Evolutionary conservation across 345 rosid genomes (phyloP).

Genomic region (Citrus inodora): DNA sequence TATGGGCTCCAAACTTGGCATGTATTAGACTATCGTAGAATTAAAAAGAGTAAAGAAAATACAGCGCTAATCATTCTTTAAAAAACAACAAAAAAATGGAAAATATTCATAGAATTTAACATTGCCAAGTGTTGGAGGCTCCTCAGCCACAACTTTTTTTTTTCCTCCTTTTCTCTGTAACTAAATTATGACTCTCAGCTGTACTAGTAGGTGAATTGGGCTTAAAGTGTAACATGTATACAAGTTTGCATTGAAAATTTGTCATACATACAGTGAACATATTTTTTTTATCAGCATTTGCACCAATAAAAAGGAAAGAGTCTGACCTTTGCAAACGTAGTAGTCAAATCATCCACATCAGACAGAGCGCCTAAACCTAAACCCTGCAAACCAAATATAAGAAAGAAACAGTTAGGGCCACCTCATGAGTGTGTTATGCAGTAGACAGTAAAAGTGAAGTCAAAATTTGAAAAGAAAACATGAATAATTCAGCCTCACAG

Average conservation of each 20-base stretch:
- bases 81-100: neutral
- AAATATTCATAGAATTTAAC: neutral
- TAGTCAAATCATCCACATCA: constrained; percentile 91
- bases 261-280: neutral
- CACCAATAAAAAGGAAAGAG: constrained; percentile 3
- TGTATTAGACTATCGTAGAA: neutral
- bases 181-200: neutral
- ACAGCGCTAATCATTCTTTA: neutral
- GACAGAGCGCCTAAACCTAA: constrained; percentile 62
- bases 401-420: constrained; percentile 5
- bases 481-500: neutral
- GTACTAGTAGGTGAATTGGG: neutral
- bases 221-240: neutral
- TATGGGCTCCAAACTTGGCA: neutral
- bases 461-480: neutral
- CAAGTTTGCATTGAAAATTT: neutral
- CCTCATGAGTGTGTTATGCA: neutral
- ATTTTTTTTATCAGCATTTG: neutral
- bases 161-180: neutral
- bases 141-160: neutral
- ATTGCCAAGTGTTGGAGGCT: neutral
- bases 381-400: constrained; percentile 40
- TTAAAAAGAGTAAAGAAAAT: neutral
- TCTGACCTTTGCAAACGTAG: constrained; percentile 88
- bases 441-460: neutral